A percentile compares a stretch with the other conserved stretches of the same genome.
These are phyloP conservation scores for Colletotrichum sublineola DNA, from an alignment of 2,329 filamentous ascomycete species.

Conservation along the genomic window DNA sequence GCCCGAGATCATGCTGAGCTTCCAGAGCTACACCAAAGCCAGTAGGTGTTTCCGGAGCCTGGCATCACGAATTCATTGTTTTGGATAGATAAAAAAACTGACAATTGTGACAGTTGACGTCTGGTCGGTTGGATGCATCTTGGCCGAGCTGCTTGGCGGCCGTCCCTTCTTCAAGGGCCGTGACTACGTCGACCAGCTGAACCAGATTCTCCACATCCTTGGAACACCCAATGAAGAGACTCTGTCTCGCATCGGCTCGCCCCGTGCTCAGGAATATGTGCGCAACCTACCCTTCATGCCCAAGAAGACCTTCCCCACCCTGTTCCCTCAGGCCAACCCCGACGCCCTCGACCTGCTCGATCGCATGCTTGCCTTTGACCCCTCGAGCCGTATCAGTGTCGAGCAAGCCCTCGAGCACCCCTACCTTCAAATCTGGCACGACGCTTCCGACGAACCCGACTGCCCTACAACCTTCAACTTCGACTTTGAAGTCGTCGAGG, in stretches of 20 bases:
- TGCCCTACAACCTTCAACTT: slow-evolving; percentile 98
- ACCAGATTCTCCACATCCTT: slow-evolving; percentile 98
- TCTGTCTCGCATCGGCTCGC: slow-evolving; percentile 91
- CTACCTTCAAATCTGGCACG: slow-evolving; percentile 98
- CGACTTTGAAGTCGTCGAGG: slow-evolving; percentile 97
- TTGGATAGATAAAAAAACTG: neutral
- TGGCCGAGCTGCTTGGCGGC: slow-evolving; percentile 94
- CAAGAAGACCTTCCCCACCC: slow-evolving; percentile 87
- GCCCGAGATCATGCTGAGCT: slow-evolving; percentile 99
- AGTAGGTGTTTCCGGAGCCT: slow-evolving; percentile 75
- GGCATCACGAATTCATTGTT: neutral
- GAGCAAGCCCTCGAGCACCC: slow-evolving; percentile 96
- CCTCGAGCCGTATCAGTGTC: slow-evolving; percentile 91
- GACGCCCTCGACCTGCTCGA: slow-evolving; percentile 96
- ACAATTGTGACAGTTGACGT: slow-evolving; percentile 80
- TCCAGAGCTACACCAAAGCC: slow-evolving; percentile 99
- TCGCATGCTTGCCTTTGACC: slow-evolving; percentile 97
- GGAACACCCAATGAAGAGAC: slow-evolving; percentile 98
- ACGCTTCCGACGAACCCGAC: slow-evolving; percentile 93
- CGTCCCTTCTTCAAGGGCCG: slow-evolving; percentile 99
- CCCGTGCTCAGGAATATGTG: slow-evolving; percentile 97
- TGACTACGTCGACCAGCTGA: slow-evolving; percentile 99
- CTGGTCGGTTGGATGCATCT: slow-evolving; percentile 98
- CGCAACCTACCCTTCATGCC: slow-evolving; percentile 95
- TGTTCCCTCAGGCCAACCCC: slow-evolving; percentile 96